Conservation (phyloP, 495 filamentous ascomycete species). For the Amphirosellinia nigrospora region DNA sequence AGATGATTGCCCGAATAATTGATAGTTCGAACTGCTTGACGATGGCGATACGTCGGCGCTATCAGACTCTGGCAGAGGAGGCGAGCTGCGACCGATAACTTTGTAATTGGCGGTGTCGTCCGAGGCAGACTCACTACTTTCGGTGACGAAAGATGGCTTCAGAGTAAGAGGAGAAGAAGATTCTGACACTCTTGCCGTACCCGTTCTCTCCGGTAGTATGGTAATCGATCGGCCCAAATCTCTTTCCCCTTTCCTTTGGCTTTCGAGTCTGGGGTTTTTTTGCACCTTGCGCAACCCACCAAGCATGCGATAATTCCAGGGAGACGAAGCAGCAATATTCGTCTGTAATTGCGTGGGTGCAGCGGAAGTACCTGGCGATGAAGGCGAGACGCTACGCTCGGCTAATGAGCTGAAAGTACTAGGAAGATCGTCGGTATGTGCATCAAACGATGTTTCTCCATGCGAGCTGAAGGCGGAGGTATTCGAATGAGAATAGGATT, state of each 20-base stretch:
- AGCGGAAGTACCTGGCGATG: constrained; percentile 39
- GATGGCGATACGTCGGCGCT: constrained; percentile 44
- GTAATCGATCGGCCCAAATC: constrained; percentile 40
- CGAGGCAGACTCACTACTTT: constrained; percentile 48
- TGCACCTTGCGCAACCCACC: constrained; percentile 62
- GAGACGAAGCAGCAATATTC: constrained; percentile 51
- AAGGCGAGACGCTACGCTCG: constrained; percentile 47
- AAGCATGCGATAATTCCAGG: constrained; percentile 60
- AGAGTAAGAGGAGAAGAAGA: constrained; percentile 41
- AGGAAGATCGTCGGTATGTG: constrained; percentile 51
- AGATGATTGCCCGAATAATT: constrained; percentile 49
- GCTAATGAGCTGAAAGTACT: constrained; percentile 53
- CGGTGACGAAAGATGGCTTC: constrained; percentile 56
- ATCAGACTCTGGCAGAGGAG: constrained; percentile 43
- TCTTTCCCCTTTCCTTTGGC: constrained; percentile 46
- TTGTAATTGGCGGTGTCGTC: constrained; percentile 63
- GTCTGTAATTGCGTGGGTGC: constrained; percentile 45
- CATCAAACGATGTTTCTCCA: constrained; percentile 52
- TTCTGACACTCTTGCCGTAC: constrained; percentile 31
- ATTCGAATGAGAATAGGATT: constrained; percentile 40
- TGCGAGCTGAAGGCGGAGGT: constrained; percentile 51
- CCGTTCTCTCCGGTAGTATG: constrained; percentile 48
- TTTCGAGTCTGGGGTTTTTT: constrained; percentile 55
- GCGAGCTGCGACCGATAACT: constrained; percentile 52
- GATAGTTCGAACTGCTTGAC: constrained; percentile 48